phyloP scores from a whole-genome alignment of 2,329 filamentous ascomycete genomes.

The Trichophyton benhamiae region DNA sequence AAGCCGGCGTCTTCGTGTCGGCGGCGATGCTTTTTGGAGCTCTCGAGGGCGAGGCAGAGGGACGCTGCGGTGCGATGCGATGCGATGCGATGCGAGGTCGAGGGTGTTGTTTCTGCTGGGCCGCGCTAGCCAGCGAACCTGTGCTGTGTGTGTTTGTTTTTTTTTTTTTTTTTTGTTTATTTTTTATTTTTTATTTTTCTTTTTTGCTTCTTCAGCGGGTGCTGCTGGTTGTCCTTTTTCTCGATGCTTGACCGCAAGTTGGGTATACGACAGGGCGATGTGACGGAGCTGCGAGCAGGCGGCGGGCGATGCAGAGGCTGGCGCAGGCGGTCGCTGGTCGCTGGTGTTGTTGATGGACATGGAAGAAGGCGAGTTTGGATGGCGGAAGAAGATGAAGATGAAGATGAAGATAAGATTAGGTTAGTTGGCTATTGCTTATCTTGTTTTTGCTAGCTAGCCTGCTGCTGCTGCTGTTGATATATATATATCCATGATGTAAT shows the following conservation, averaged over 20 bases:
- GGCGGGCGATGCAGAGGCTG: not conserved
- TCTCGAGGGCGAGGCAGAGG: too few species aligned
- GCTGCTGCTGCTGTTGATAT: too few species aligned
- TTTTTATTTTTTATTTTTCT: not conserved
- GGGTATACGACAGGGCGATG: slow-evolving; percentile 5
- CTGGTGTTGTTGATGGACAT: not conserved
- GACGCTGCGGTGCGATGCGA: not conserved
- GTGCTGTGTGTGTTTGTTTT: not conserved
- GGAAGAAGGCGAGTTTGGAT: not conserved
- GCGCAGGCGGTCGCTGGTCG: not conserved
- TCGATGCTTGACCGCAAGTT: slow-evolving; percentile 11
- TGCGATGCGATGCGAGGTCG: not conserved
- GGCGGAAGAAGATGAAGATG: not conserved
- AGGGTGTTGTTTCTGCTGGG: not conserved
- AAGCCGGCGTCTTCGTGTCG: not conserved
- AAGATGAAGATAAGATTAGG: slow-evolving; percentile 1
- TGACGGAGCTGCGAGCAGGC: not conserved
- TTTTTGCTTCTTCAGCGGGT: not conserved
- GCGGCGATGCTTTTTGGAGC: too few species aligned
- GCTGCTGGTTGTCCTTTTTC: too few species aligned
- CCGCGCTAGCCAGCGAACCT: not conserved
- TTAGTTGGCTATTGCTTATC: not conserved
- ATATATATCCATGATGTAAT: not conserved
- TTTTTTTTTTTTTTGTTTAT: not conserved
- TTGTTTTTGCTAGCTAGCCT: not conserved